Conservation (phyloP, 441 rosid species). For the Pelargonium cotyledonis region DNA sequence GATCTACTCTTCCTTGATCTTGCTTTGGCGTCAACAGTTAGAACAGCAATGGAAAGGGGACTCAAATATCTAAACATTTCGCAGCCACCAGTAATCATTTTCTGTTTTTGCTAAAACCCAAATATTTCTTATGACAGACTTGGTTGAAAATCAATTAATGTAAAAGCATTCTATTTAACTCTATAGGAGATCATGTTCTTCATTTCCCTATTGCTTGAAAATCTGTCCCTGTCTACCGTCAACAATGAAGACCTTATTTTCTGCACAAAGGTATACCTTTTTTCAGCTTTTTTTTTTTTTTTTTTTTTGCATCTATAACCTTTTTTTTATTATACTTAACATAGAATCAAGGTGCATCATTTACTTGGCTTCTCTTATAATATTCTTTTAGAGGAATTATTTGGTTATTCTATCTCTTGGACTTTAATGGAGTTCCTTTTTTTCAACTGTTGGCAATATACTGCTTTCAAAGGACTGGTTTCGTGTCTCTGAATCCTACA, state of each 20-base stretch:
- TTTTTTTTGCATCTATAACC: slow-evolving; percentile 10
- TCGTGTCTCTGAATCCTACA: slow-evolving; percentile 42
- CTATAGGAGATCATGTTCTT: slow-evolving; percentile 54
- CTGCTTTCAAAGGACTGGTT: slow-evolving; percentile 51
- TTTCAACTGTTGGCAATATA: slow-evolving; percentile 16
- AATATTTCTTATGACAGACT: slow-evolving; percentile 7
- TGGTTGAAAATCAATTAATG: slow-evolving; percentile 1
- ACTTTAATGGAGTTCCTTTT: slow-evolving; percentile 13
- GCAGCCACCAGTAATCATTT: slow-evolving; percentile 36
- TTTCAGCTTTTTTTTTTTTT: slow-evolving; percentile 19
- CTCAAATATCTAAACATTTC: slow-evolving; percentile 41
- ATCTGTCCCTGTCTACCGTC: slow-evolving; percentile 56
- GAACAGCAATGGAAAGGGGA: slow-evolving; percentile 65
- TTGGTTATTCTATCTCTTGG: slow-evolving; percentile 20
- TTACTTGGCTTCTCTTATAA: background rate
- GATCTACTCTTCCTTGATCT: slow-evolving; percentile 53
- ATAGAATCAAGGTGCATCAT: background rate
- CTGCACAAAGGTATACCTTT: slow-evolving; percentile 53
- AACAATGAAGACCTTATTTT: slow-evolving; percentile 64
- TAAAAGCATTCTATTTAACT: slow-evolving; percentile 9
- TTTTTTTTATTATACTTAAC: background rate
- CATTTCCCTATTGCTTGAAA: slow-evolving; percentile 62
- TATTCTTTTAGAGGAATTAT: background rate
- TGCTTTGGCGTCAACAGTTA: slow-evolving; percentile 50
- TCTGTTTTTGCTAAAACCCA: slow-evolving; percentile 8